These are phyloP conservation scores for Yamadazyma sp. DNA, from an alignment of 1,139 yeast genomes.

Conservation along the genomic window DNA sequence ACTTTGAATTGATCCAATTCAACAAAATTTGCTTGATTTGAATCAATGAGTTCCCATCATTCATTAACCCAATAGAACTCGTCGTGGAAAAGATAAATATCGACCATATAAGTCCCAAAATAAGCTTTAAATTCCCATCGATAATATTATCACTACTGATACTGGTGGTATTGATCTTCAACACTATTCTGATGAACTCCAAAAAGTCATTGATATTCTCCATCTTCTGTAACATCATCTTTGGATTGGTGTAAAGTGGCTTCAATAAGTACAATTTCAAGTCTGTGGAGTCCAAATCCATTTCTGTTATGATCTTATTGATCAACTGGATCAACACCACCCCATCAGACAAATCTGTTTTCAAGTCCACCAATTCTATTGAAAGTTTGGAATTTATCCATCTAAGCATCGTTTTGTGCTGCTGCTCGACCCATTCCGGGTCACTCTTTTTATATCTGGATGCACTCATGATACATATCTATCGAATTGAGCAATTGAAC, in stretches of 20 bases:
- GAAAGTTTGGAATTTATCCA: slow-evolving; percentile 45
- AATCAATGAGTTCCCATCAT: slow-evolving; percentile 32
- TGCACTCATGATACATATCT: neutral
- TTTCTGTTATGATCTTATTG: slow-evolving; percentile 26
- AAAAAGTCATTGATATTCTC: slow-evolving; percentile 62
- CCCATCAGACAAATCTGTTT: slow-evolving; percentile 40
- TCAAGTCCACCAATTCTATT: slow-evolving; percentile 24
- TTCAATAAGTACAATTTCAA: slow-evolving; percentile 25
- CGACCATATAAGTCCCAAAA: slow-evolving; percentile 68
- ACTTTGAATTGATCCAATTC: slow-evolving; percentile 33
- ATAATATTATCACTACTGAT: slow-evolving; percentile 70
- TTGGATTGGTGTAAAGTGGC: slow-evolving; percentile 48
- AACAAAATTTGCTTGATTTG: slow-evolving; percentile 35
- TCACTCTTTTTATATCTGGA: neutral
- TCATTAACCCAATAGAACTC: slow-evolving; percentile 28
- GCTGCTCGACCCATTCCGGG: slow-evolving; percentile 46
- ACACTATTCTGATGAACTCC: slow-evolving; percentile 52
- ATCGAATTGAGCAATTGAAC: neutral
- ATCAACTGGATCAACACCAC: slow-evolving; percentile 36
- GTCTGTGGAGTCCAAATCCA: slow-evolving; percentile 17
- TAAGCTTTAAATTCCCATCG: slow-evolving; percentile 62
- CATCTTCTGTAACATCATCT: slow-evolving; percentile 55
- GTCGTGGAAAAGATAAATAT: slow-evolving; percentile 52
- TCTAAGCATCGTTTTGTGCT: slow-evolving; percentile 46
- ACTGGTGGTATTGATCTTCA: slow-evolving; percentile 51